phyloP scores from a whole-genome alignment of 1,284 basidiomycete species.

The Trichosporon ovoides region DNA sequence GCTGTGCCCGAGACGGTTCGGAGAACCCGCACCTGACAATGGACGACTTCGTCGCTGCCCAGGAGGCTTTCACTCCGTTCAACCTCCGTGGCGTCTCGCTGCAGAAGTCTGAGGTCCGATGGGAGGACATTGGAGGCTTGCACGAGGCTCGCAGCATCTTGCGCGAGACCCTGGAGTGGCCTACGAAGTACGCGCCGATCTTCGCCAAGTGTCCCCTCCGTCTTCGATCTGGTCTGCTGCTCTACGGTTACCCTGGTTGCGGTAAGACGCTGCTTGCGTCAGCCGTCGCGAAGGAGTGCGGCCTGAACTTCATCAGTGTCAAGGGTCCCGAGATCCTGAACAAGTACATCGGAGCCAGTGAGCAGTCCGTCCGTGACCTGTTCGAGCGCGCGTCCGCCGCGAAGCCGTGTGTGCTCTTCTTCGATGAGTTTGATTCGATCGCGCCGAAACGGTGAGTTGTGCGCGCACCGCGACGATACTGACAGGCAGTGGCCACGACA shows the following conservation, averaged over 20 bases:
- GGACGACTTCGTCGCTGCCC: slow-evolving; percentile 73
- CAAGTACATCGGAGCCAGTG: slow-evolving; percentile 97
- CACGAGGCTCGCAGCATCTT: slow-evolving; percentile 70
- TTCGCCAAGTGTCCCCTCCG: slow-evolving; percentile 90
- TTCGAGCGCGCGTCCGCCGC: slow-evolving; percentile 94
- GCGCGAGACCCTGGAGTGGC: slow-evolving; percentile 97
- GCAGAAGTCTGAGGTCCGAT: slow-evolving; percentile 79
- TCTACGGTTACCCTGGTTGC: slow-evolving; percentile 97
- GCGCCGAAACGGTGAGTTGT: slow-evolving; percentile 76
- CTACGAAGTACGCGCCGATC: slow-evolving; percentile 93
- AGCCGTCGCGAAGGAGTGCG: slow-evolving; percentile 95
- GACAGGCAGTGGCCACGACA: slow-evolving; percentile 81
- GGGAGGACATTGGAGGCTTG: slow-evolving; percentile 93
- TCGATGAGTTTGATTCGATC: slow-evolving; percentile 99
- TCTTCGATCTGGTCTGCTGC: slow-evolving; percentile 78
- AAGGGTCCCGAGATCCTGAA: slow-evolving; percentile 94
- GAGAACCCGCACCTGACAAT: slow-evolving; percentile 25
- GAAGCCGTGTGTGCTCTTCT: slow-evolving; percentile 96
- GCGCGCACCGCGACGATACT: background rate
- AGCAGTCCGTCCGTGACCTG: slow-evolving; percentile 88
- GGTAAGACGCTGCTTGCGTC: slow-evolving; percentile 96
- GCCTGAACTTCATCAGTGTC: slow-evolving; percentile 95
- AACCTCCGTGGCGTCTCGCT: slow-evolving; percentile 83
- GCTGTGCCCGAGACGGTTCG: slow-evolving; percentile 46
- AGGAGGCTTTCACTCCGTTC: slow-evolving; percentile 80